These are phyloP conservation scores for Sclerotinia glacialis DNA, from an alignment of 2,329 filamentous ascomycete genomes.

Conservation along the genomic window DNA sequence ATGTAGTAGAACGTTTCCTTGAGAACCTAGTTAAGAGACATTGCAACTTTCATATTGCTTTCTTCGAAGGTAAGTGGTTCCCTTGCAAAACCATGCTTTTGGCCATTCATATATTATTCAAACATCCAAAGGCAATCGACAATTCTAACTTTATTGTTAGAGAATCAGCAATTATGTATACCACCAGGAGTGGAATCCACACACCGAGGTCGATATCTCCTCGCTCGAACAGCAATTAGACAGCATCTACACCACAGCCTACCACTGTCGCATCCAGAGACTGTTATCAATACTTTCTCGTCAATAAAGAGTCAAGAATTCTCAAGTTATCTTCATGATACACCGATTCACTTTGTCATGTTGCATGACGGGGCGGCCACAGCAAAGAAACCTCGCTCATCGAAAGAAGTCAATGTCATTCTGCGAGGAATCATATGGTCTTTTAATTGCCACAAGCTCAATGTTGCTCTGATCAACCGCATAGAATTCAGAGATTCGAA, in stretches of 20 bases:
- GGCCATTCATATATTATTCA: not conserved
- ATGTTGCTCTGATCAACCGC: slow-evolving; percentile 61
- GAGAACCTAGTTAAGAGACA: slow-evolving; percentile 57
- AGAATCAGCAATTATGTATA: slow-evolving; percentile 54
- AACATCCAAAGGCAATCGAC: too few species aligned
- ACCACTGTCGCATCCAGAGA: slow-evolving; percentile 29
- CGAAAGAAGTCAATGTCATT: slow-evolving; percentile 30
- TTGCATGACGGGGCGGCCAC: slow-evolving; percentile 57
- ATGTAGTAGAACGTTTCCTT: slow-evolving; percentile 66
- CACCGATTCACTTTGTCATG: slow-evolving; percentile 65
- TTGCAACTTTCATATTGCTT: slow-evolving; percentile 69
- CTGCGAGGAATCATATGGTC: slow-evolving; percentile 50
- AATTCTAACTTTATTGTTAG: slow-evolving; percentile 28
- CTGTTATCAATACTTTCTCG: slow-evolving; percentile 44
- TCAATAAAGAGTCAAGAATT: slow-evolving; percentile 52
- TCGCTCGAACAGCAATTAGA: slow-evolving; percentile 62
- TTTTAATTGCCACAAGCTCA: slow-evolving; percentile 56
- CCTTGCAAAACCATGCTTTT: not conserved
- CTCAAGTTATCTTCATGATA: slow-evolving; percentile 50
- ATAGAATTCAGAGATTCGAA: slow-evolving; percentile 56
- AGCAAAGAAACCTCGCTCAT: not conserved
- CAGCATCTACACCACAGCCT: slow-evolving; percentile 50
- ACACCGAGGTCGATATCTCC: slow-evolving; percentile 47
- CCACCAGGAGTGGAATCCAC: slow-evolving; percentile 43
- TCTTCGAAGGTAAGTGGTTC: slow-evolving; percentile 49